Base-by-base conservation (phyloP, 441 rosid species). In the Jatropha multifida region DNA sequence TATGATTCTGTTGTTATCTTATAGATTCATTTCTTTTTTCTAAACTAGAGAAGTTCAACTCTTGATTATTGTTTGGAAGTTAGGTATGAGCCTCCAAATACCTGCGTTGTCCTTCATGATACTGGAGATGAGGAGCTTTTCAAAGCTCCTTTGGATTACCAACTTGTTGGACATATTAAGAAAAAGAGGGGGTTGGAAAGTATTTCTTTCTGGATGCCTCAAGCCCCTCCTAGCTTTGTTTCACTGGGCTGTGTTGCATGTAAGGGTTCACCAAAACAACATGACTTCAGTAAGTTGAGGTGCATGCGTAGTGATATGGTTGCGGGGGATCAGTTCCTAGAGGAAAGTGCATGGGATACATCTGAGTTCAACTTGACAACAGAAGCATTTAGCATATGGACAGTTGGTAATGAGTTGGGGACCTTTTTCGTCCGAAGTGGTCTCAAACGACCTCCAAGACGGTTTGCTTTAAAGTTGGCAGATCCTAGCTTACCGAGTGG, bases 211-310 rank as follows among this genome's bases (percentile, higher is more conserved):
- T 96, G 97, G 97, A 86, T 94, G 89, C 99, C 97, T 76, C 94
- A 86, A 83, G 94, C 99, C 60, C 97, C 98, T 26, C 96, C 97
- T n/a, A 97, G 99, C 49, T 96, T 89, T 85, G 94, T 96, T 83
- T 87, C 98, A 54, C 85, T 96, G 80, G 99, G 99, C 61, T 96
- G 94, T 80, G 79, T 96, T 74, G 97, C 94, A 73, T 86, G 88
- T 80, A 92, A 89, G 87, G 90, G 94, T 76, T 59, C 91, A 58
- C 96, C 96, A n/a, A 94, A 94, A 83, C 87, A 84, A 74, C 23
- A 76, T 64, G 96, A 94, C 75, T 84, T 92, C 72, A 78, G 83
- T 76, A 81, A 82, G 76, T 85, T 96, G 81, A 94, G 89, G 86
- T 94, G 99, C 74, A 82, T 88, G 69, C 94, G 99, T 70, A 86